phyloP scores from a whole-genome alignment of 768 basidiomycete species.

The Tricholoma flavovirens region DNA sequence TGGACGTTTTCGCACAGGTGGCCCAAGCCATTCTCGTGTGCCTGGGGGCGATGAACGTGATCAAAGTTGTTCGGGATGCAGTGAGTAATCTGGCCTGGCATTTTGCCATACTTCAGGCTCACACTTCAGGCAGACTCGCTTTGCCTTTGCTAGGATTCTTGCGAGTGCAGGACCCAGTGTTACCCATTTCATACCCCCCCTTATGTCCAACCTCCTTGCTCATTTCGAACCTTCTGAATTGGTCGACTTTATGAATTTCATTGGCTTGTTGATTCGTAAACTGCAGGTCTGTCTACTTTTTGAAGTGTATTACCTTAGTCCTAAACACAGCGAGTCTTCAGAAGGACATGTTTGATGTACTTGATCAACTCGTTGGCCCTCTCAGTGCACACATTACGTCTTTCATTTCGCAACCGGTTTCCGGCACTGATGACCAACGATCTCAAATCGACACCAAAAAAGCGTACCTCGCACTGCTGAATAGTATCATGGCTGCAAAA shows the following conservation, averaged over 20 bases:
- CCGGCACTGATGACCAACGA: constrained; percentile 83
- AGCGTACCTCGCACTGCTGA: constrained; percentile 80
- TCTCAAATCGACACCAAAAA: constrained; percentile 79
- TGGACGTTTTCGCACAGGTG: constrained; percentile 78
- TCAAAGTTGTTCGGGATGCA: constrained; percentile 87
- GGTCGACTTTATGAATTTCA: constrained; percentile 94
- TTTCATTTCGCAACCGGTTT: constrained; percentile 73
- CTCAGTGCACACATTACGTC: constrained; percentile 77
- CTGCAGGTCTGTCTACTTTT: constrained; percentile 55
- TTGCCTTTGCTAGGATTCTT: constrained; percentile 89
- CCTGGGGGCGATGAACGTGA: constrained; percentile 81
- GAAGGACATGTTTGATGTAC: constrained; percentile 81
- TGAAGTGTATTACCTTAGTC: not conserved
- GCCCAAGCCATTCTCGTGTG: constrained; percentile 85
- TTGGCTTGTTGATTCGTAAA: constrained; percentile 85
- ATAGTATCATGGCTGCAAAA: constrained; percentile 73
- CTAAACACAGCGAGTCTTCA: constrained; percentile 24
- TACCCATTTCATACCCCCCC: constrained; percentile 78
- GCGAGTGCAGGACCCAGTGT: constrained; percentile 84
- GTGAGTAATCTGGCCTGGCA: constrained; percentile 40
- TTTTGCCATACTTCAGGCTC: not conserved
- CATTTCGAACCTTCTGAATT: constrained; percentile 92
- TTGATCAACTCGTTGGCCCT: constrained; percentile 87
- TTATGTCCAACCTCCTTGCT: constrained; percentile 86
- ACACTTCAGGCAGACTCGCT: constrained; percentile 60